Base-by-base conservation (phyloP, 2,329 filamentous ascomycete genomes). In the Clonostachys chloroleuca region DNA sequence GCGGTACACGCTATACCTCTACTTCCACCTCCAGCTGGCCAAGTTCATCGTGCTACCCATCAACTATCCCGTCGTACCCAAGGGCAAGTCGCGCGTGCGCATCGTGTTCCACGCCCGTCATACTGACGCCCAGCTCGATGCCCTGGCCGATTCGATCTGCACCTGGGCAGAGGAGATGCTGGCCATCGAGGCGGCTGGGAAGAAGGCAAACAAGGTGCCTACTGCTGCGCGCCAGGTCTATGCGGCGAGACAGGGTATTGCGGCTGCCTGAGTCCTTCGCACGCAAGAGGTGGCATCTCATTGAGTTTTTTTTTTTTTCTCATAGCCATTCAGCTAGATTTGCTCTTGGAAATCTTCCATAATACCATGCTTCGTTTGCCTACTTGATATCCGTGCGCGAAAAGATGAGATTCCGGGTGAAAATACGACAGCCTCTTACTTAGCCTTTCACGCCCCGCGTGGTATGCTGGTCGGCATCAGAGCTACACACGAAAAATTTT, bases 31-130 rank as follows among this genome's bases (percentile, higher is more conserved):
- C 34, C 49, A 51, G 43, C 35, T 55, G 30, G 35, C 47, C 12
- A 47, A 49, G 18, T 47, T 58, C 40, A 55, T 45, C 20, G 57
- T 50, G 5, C 60, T 50, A 36, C 54, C 66, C 1, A 61, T 74
- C 2, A 62, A 63, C 9, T 58, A 62, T 43, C 71, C 69, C 2
- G 65, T 65, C 5, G 70, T 74, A 5, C 67, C 68, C 2, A 54
- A 57, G 40, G 68, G 68, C 0, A 58, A 62, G 17, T 59, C 59
- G 42, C 58, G 71, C n/a, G 55, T 74, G 5, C 58, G 68, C 20
- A 49, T 74, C 3, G 62, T 66, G 16, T 50, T 74, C 34, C 69
- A 74, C 51, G 68, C 68, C 4, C 58, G 57, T 8, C 72, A 72
- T 45, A 71, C 66, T 4, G 49, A 56, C 14, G 57, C 53, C 2